Evolutionary conservation across 441 rosid genomes (phyloP), one percentile per base, ranked within the genome.

Genomic region (Pelargonium citronellum): DNA sequence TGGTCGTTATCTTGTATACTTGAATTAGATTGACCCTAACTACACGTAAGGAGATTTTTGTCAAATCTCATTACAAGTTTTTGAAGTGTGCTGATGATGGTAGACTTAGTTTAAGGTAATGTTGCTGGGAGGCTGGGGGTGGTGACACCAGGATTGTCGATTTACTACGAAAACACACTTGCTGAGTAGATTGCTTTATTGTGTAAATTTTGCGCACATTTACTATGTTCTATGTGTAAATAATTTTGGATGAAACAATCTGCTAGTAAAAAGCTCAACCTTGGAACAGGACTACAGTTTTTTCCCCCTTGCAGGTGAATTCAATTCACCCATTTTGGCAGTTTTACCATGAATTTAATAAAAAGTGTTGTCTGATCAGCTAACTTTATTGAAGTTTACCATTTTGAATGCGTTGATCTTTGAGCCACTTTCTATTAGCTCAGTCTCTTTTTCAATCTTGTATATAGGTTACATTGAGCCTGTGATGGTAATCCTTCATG

Each of bases 401-500:
- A 15, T 15, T 34, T 37, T 37, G 47, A 39, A n/a, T 7, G 43
- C 53, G 34, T 34, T 43, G 57, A 37, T 53, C 41, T 44, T 27
- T 19, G 71, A 51, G 69, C 67, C 63, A 64, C 51, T 79, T 71
- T 75, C 69, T 72, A 68, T 62, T 66, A 69, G 62, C 57, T 74
- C 58, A 39, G 62, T 60, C 53, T 71, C 72, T 75, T 22, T 60
- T 72, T 71, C 71, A 75, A 5, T 67, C 49, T 77, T 64, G 73
- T 62, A 17, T 78, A 74, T 77, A 95, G 99, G 96, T 78, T 92
- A 92, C 81, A 95, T 95, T 81, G 98, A 92, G 84, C 99, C 97
- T 69, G 95, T 92, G 82, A 82, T 95, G 91, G 94, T 92, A 79
- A 81, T 92, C 80, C 99, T 95, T 82, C 99, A 95, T 70, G 99